Conservation (phyloP, 345 rosid genomes). For the Abelmoschus esculentus region DNA sequence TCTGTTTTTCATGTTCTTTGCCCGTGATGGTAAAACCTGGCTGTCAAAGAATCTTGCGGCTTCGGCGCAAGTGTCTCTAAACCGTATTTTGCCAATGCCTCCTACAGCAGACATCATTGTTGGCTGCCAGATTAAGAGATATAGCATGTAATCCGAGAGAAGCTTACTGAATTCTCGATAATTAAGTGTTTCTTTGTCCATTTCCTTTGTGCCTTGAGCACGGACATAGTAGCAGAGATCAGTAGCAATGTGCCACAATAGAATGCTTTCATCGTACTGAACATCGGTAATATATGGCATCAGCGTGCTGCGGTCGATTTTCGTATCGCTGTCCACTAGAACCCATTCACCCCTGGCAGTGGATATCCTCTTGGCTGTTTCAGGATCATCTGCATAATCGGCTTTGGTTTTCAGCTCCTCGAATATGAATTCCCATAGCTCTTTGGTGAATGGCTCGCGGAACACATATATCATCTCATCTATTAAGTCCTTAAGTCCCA, state of each 20-base stretch:
- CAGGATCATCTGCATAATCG: slow-evolving; percentile 28
- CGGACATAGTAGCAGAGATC: slow-evolving; percentile 33
- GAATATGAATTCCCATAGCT: slow-evolving; percentile 50
- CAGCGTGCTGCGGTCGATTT: slow-evolving; percentile 3
- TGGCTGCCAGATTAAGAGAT: slow-evolving; percentile 46
- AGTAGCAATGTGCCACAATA: slow-evolving; percentile 60
- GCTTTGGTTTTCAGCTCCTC: slow-evolving; percentile 33
- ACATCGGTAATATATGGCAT: slow-evolving; percentile 30
- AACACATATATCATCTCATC: slow-evolving; percentile 27
- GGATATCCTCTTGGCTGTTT: slow-evolving; percentile 36
- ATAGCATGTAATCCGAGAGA: slow-evolving; percentile 56
- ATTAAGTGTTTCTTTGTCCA: not conserved
- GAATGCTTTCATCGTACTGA: slow-evolving; percentile 37
- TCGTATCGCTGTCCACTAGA: slow-evolving; percentile 20
- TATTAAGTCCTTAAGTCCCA: slow-evolving; percentile 29
- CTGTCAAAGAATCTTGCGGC: slow-evolving; percentile 30
- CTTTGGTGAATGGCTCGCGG: slow-evolving; percentile 32
- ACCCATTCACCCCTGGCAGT: slow-evolving; percentile 54
- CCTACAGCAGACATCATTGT: slow-evolving; percentile 42
- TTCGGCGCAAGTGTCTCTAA: slow-evolving; percentile 41
- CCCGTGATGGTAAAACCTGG: slow-evolving; percentile 6
- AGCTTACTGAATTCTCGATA: slow-evolving; percentile 32
- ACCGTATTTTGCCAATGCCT: slow-evolving; percentile 43
- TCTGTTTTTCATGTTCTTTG: not conserved
- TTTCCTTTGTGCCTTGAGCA: not conserved